Evolutionary conservation across 495 filamentous ascomycete genomes (phyloP), one percentile per base, ranked within the genome.

Genomic region (Chaetomium tenue): DNA sequence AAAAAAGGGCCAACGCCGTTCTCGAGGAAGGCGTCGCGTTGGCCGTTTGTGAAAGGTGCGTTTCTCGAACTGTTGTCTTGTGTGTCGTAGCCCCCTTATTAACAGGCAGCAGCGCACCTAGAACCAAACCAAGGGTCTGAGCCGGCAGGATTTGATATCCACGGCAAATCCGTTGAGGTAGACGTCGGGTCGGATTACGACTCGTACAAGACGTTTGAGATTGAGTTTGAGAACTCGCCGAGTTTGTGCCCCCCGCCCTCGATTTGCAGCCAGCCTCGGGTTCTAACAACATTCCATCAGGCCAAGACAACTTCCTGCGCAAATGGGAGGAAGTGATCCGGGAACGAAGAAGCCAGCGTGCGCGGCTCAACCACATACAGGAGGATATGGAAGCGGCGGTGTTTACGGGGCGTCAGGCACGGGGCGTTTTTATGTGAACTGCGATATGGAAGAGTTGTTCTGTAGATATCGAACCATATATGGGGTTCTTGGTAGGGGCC

Each of bases 141-240:
- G 40, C 60, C 62, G n/a, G 72, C 74, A 8, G 74, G 66, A 1
- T 47, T 74, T 2, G 72, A 74, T 44, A 74, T 74, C 12, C 66
- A 72, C 39, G 74, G 74, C 48, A 66, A 66, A 39, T 42, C 65
- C 6, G 57, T 65, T 6, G 66, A 74, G 28, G 59, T 66, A 9
- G 72, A 76, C 23, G 40, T 71, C 20, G 74, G 70, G 15, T 66
- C 65, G 16, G 66, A 53, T 1, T 76, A 70, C 61, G 71, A 72
- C 20, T 52, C 73, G 15, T 76, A 75, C 66, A 76, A 75, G 68
- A 75, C 70, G 50, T 71, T 75, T 54, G 74, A 76, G 61, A 74
- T 76, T 65, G 74, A 76, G 33, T 76, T 76, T 70, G 74, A 76
- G 70, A 76, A 68, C 44, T 70, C 66, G 55, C 71, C 72, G 8